Evolutionary conservation across 2,329 filamentous ascomycete genomes (phyloP), one percentile per base, ranked within the genome.

Genomic region (Lasiodiplodia citricola): DNA sequence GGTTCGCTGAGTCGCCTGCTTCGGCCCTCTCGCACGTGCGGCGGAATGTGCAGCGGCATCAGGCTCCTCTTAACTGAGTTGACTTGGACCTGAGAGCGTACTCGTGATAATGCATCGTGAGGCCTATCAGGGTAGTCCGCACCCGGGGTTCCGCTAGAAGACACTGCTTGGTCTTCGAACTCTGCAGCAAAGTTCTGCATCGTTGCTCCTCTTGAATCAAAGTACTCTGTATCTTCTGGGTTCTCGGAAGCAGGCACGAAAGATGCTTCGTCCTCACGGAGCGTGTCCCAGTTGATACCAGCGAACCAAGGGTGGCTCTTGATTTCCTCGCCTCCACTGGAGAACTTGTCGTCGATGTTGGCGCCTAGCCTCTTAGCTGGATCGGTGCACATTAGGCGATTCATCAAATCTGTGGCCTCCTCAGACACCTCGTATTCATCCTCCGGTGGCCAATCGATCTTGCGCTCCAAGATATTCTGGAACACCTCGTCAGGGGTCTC

Each of bases 221-320:
- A 99, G 77, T 99, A 99, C 76, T 99, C 96, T 0, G 96, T 99
- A 76, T 99, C 95, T 78, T 99, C 96, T 0, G 93, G 94, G 73
- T 99, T 95, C 75, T 97, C 93, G 1, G 92, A 91, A 51, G 92
- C 92, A 0, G 96, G 96, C 13, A 99, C 91, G 77, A 99, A 99
- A 69, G 97, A 93, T 3, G 96, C 94, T 76, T 97, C 94, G 72
- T 98, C 95, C 75, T 98, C 91, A n/a, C 97, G 86, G 23, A 99
- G 82, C 0, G 91, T 93, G 31, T 94, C 91, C 96, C 96, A 99
- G 74, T 93, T 93, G 74, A 96, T 85, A 44, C 91, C 93, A 18
- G 87, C 84, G 75, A 99, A 97, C 94, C 95, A 99, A 0, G 91
- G 84, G 75, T 99, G 96, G 68, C 83, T 90, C 72, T 94, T 91